Base-by-base conservation (phyloP, 768 basidiomycete species). In the Mycena galopus region DNA sequence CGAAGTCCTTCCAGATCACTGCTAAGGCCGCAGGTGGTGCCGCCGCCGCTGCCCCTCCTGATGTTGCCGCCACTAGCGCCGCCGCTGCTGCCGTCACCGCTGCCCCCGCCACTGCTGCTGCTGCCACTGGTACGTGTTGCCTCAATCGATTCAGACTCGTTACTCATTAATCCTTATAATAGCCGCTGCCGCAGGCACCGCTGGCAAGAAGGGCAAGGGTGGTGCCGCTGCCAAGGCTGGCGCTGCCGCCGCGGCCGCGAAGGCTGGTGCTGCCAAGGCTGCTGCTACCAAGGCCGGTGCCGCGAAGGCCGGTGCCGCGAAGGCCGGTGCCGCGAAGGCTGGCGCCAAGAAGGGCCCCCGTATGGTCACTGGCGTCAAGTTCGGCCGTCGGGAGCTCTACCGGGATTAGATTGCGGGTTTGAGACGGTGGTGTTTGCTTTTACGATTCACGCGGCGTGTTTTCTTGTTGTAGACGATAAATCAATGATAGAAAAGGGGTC, bases 131-230 rank as follows among this genome's bases (percentile, higher is more conserved):
- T 0, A 21, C 69, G 16, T n/a, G 44, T 19, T 44, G 35, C 60
- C 39, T 25, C 68, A 3, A 21, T 39, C 12, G 17, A 44, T 11
- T 27, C 33, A 4, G 42, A 61, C 21, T 37, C 35, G 10, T n/a
- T n/a, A n/a, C n/a, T n/a, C n/a, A n/a, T n/a, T n/a, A n/a, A n/a
- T n/a, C n/a, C n/a, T n/a, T n/a, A n/a, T n/a, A n/a, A n/a, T n/a
- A n/a, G 16, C 19, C 16, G 39, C 39, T n/a, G 39, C 29, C 16
- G 39, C 29, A 4, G 68, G n/a, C 33, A 21, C 60, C 32, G 19
- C 10, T 23, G 27, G 37, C 12, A 65, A 65, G 64, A 55, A 35
- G 23, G 51, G 53, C 23, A 58, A 58, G 57, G 57, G 57, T 21
- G 57, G 57, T 17, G 57, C n/a, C 19, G 56, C 57, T n/a, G 57